Base-by-base conservation (phyloP, 768 basidiomycete species). In the Psilocybe azurescens region DNA sequence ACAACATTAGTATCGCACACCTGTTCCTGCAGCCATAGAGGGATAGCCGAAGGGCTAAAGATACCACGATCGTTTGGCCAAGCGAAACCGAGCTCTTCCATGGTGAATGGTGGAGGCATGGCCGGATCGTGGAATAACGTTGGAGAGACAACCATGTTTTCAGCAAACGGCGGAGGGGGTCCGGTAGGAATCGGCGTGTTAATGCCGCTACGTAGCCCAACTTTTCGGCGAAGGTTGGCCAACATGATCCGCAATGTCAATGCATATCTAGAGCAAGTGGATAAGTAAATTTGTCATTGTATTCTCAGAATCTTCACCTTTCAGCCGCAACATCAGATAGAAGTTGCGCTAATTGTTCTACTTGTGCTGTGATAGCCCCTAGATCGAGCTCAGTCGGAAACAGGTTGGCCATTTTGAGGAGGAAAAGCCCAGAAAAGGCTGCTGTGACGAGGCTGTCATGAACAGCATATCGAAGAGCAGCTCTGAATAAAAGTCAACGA, bases 251-350 rank as follows among this genome's bases (percentile, higher is more conserved):
- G 90, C 28, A 98, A 80, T 5, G 95, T 93, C 39, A 96, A 79
- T 2, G 95, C 94, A 72, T 97, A 97, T 50, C 91, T 93, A 16
- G 33, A n/a, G 1, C 24, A 24, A 6, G 24, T 14, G 52, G 32
- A 59, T n/a, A 56, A 41, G 38, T 16, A 39, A 48, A 33, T 6
- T 13, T 39, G 4, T n/a, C 48, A 44, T 48, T 29, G 30, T 63
- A 44, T 5, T 29, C 36, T 13, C 47, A 24, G 2, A 24, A 13
- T n/a, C 53, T 79, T 61, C 65, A 88, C 89, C 95, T 86, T 78
- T 97, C 95, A 13, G 95, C 95, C 33, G 94, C 94, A 39, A 96
- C 95, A 60, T 97, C 95, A 4, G 93, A 94, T 50, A 97, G 82
- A 50, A 98, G 78, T 67, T 95, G 92, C 0, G 94, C 90, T 39